Evolutionary conservation across 208 protist genomes (phyloP), one percentile per base, ranked within the genome.

Genomic region (Trypanosoma platydactyli): DNA sequence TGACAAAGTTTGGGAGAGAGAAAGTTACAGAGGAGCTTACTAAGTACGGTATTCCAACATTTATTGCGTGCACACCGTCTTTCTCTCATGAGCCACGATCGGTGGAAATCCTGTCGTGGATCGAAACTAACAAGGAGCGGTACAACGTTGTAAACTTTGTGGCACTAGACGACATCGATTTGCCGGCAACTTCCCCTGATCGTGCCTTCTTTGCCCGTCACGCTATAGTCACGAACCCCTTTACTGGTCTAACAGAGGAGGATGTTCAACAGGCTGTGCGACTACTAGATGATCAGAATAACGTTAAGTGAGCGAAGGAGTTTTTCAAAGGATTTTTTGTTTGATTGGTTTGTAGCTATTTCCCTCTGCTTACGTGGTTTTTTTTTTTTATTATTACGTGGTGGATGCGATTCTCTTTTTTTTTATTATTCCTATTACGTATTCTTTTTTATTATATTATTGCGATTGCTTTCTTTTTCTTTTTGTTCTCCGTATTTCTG

Each of bases 131-230:
- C 73, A 81, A 84, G 64, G 67, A 68, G 52, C 53, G 72, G 46
- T 75, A 78, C 33, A 77, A 81, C 25, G 81, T 91, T 71, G 77
- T 84, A 13, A 91, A 91, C 71, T 91, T 91, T 76, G 76, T 91
- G 11, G 85, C 85, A 15, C 54, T 91, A 12, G 85, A 91, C 54
- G 85, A 91, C 65, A 91, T 91, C 50, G 53, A 86, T 68, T 64
- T 91, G 25, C 71, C 80, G 0, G 67, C 67, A 3, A 49, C 50
- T 20, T 81, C 85, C 11, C 79, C 81, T 22, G 72, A 91, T 69
- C 70, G 73, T 45, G 55, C 46, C 18, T 88, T 91, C 44, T 91
- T 91, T 68, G 15, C 66, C 38, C 79, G 76, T 44, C 85, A 91
- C 57, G 67, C 79, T 5, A 76, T 91, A 30, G 60, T 60, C 20